phyloP scores from a whole-genome alignment of 2,329 filamentous ascomycete genomes.

The Parascedosporium putredinis region DNA sequence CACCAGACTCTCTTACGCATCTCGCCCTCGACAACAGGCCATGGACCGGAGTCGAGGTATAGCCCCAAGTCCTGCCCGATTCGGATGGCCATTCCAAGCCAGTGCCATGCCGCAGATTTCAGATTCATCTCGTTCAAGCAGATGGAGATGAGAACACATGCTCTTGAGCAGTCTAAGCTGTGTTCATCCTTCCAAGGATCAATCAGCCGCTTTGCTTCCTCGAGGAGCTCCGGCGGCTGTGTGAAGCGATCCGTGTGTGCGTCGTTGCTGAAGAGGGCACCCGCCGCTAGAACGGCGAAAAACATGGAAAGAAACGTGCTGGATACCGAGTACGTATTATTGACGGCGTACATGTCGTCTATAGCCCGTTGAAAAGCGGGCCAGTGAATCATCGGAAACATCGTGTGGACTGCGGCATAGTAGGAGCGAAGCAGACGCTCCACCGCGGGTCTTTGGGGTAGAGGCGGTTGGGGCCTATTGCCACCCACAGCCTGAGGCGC shows the following conservation, averaged over 20 bases:
- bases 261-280: slow-evolving; percentile 59
- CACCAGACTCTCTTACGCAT: slow-evolving; percentile 88
- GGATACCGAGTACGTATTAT: slow-evolving; percentile 40
- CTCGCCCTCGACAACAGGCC: slow-evolving; percentile 66
- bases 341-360: slow-evolving; percentile 64
- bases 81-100: slow-evolving; percentile 70
- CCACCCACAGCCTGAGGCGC: slow-evolving; percentile 36
- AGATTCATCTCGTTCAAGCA: slow-evolving; percentile 80
- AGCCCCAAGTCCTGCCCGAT: slow-evolving; percentile 77
- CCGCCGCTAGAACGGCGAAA: slow-evolving; percentile 74
- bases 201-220: slow-evolving; percentile 57
- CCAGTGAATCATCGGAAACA: slow-evolving; percentile 83
- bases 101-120: slow-evolving; percentile 75
- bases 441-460: slow-evolving; percentile 60
- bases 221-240: slow-evolving; percentile 54
- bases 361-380: slow-evolving; percentile 68
- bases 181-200: slow-evolving; percentile 77
- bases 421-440: slow-evolving; percentile 70
- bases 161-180: slow-evolving; percentile 63
- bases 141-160: slow-evolving; percentile 62
- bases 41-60: slow-evolving; percentile 63
- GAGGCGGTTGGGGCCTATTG: slow-evolving; percentile 45
- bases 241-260: slow-evolving; percentile 42
- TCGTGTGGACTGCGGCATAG: slow-evolving; percentile 63
- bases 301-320: slow-evolving; percentile 70